Evolutionary conservation across 139 green algal genomes (phyloP).

Genomic region (Chlorella sp.): DNA sequence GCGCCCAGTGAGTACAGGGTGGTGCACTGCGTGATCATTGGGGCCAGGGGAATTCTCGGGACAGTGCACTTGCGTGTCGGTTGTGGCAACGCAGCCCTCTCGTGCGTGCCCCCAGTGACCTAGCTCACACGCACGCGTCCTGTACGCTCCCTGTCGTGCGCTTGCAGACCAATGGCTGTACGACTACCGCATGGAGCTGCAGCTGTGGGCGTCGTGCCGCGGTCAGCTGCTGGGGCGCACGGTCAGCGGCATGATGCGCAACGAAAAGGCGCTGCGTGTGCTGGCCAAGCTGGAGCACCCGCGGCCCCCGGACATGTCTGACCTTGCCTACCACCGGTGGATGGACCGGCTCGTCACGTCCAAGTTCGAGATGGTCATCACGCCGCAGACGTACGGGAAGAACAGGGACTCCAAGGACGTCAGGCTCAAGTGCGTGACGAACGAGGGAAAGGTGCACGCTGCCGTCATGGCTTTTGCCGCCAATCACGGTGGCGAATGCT

Average conservation of each 20-base stretch:
- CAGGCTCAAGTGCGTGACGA: conserved; percentile 25
- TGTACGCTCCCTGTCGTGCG: background rate
- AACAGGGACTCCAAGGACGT: conserved; percentile 29
- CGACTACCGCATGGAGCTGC: conserved; percentile 28
- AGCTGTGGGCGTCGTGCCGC: conserved; percentile 75
- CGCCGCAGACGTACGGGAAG: conserved; percentile 34
- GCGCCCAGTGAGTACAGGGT: background rate
- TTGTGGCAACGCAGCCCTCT: background rate
- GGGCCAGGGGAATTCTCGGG: no score
- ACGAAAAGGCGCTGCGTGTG: conserved; percentile 52
- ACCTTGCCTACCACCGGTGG: conserved; percentile 24
- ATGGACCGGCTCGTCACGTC: conserved; percentile 2
- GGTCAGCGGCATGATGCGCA: conserved; percentile 67
- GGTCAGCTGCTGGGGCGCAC: conserved; percentile 72
- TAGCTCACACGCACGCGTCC: background rate
- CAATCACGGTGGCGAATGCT: no score
- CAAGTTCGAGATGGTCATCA: conserved; percentile 44
- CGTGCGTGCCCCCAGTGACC: no score
- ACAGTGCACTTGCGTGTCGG: no score
- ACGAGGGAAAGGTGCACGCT: no score
- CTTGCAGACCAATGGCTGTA: conserved; percentile 13
- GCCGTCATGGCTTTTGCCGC: no score
- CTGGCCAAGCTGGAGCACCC: conserved; percentile 35
- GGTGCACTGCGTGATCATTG: no score
- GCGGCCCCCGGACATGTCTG: conserved; percentile 23